Evolutionary conservation across 345 rosid genomes (phyloP), one percentile per base, ranked within the genome.

Genomic region (Camelina hispida): DNA sequence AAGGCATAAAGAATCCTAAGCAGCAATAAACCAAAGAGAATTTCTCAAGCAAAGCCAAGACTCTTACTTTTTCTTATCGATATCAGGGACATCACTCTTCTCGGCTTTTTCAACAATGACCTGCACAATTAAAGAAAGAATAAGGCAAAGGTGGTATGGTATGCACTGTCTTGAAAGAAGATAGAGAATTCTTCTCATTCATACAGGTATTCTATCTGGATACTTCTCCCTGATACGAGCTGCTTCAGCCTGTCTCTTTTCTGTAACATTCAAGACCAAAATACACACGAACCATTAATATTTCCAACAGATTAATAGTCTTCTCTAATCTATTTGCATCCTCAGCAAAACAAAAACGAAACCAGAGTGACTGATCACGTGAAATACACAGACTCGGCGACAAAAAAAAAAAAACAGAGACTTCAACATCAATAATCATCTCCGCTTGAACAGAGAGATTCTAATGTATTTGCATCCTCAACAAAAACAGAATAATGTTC

Each of bases 231-330:
- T 85, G 75, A 94, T 94, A 48, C 98, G 93, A 51, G 83, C 86
- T 74, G 99, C 85, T 78, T 95, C 99, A 1, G 97, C 96, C 74
- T 95, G 97, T 80, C 99, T 89, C 96, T 96, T 87, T 60, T 95
- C 98, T 94, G 86, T 12, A 74, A 85, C 4, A 60, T 17, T 42
- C 43, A 68, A 56, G n/a, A 15, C 50, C 50, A 16, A 10, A 6
- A 18, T 2, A 42, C 4, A 62, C 32, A 73, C 7, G 40, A 30
- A 13, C 13, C 6, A 17, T 42, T 0, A 18, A 20, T 28, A 28
- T 28, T 13, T 28, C 2, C n/a, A 52, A 71, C 44, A 46, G 40
- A 18, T 57, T 2, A 16, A n/a, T n/a, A n/a, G n/a, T n/a, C n/a
- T n/a, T n/a, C n/a, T n/a, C n/a, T n/a, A n/a, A 28, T 42, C 30